phyloP scores from a whole-genome alignment of 2,329 filamentous ascomycete species.

The Endothia cerciana region DNA sequence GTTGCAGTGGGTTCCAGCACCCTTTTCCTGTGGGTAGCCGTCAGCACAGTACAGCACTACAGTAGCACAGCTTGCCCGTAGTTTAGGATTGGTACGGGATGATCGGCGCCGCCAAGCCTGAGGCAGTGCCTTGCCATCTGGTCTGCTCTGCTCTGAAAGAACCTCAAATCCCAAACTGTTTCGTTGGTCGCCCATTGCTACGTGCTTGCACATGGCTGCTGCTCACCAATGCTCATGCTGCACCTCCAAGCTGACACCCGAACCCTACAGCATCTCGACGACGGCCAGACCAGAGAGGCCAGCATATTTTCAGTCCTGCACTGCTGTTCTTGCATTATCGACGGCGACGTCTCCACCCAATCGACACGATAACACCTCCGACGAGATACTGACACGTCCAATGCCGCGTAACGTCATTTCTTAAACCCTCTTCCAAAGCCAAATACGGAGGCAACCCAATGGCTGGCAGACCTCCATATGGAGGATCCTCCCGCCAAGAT shows the following conservation, averaged over 20 bases:
- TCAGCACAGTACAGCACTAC: background rate
- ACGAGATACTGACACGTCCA: conserved; percentile 9
- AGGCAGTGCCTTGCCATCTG: conserved; percentile 17
- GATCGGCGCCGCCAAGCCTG: conserved; percentile 19
- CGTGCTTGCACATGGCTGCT: background rate
- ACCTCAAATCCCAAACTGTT: conserved; percentile 8
- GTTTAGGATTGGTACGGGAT: background rate
- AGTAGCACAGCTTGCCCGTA: background rate
- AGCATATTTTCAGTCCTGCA: background rate
- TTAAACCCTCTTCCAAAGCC: conserved; percentile 20
- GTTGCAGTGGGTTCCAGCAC: background rate
- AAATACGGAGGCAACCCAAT: conserved; percentile 49
- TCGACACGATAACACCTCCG: conserved; percentile 5
- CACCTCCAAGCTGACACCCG: conserved; percentile 1
- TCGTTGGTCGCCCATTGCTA: background rate
- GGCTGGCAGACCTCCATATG: conserved; percentile 62
- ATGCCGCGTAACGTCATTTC: conserved; percentile 30
- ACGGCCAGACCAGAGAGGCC: conserved; percentile 4
- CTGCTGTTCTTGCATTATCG: background rate
- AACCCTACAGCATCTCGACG: conserved; percentile 4
- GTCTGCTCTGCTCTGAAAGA: background rate
- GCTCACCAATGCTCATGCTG: background rate
- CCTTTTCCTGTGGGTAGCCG: background rate
- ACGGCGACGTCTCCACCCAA: conserved; percentile 6
- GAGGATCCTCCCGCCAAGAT: conserved; percentile 53